Percentiles rank a stretch among this genome's conserved stretches.
Evolutionary conservation across 148 eudicot species (phyloP).

Genomic region (Rhododendron henanense): DNA sequence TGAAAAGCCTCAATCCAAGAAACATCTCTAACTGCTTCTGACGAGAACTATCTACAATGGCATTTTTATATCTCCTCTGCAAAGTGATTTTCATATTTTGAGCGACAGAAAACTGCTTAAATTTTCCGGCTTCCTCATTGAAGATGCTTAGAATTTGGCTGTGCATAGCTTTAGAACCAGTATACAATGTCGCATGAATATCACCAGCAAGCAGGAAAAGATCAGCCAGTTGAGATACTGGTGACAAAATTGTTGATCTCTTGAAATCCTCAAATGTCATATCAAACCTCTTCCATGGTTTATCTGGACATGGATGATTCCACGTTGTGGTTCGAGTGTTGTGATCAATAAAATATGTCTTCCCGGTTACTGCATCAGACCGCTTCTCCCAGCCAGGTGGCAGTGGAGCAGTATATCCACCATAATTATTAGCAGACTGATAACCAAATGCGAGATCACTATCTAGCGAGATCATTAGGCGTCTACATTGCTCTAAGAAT

Average conservation of each 20-base stretch:
- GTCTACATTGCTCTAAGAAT: slow-evolving; percentile 92
- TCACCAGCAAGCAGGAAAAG: slow-evolving; percentile 88
- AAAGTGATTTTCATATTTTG: slow-evolving; percentile 89
- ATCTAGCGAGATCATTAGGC: slow-evolving; percentile 92
- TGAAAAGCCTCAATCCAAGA: slow-evolving; percentile 83
- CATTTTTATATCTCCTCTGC: slow-evolving; percentile 91
- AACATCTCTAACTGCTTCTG: slow-evolving; percentile 96
- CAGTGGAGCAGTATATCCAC: slow-evolving; percentile 87
- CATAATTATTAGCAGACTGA: slow-evolving; percentile 54
- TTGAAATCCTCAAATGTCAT: slow-evolving; percentile 95
- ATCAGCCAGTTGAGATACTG: slow-evolving; percentile 80
- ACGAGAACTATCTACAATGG: slow-evolving; percentile 89
- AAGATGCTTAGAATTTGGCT: slow-evolving; percentile 96
- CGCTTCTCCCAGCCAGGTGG: slow-evolving; percentile 99
- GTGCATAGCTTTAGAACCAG: slow-evolving; percentile 99
- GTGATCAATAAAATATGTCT: slow-evolving; percentile 90
- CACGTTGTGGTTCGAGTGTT: slow-evolving; percentile 96
- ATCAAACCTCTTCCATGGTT: slow-evolving; percentile 99
- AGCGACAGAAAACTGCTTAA: slow-evolving; percentile 96
- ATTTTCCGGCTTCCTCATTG: slow-evolving; percentile 85
- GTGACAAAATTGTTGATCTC: slow-evolving; percentile 87
- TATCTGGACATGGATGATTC: slow-evolving; percentile 99
- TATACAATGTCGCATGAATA: slow-evolving; percentile 93
- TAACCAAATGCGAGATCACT: slow-evolving; percentile 78
- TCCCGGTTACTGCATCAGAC: slow-evolving; percentile 94